These are phyloP conservation scores for Ophiocordyceps camponoti-floridani DNA, from an alignment of 2,329 filamentous ascomycete species.

Conservation along the genomic window DNA sequence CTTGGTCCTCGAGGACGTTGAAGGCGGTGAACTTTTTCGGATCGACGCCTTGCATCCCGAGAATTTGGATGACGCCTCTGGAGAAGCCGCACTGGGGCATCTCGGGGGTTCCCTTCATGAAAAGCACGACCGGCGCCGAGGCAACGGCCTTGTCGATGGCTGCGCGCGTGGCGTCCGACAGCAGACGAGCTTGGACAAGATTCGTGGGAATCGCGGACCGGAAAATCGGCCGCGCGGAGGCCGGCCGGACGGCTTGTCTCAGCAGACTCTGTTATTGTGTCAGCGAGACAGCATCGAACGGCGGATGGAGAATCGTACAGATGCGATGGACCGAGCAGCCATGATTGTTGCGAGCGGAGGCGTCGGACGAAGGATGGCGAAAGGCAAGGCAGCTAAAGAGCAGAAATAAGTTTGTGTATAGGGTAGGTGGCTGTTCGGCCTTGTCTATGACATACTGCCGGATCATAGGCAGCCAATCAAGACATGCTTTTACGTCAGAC, in stretches of 20 bases:
- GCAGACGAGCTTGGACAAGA: conserved; percentile 30
- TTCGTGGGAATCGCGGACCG: neutral
- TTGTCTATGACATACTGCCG: neutral
- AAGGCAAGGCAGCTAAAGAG: neutral
- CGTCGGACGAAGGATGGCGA: neutral
- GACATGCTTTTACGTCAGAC: neutral
- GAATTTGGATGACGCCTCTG: conserved; percentile 81
- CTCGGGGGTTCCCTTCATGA: conserved; percentile 99
- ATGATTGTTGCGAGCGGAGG: conserved; percentile 3
- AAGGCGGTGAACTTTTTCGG: conserved; percentile 94
- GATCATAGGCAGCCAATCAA: neutral
- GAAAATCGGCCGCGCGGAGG: conserved; percentile 9
- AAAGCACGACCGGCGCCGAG: conserved; percentile 83
- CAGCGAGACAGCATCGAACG: neutral
- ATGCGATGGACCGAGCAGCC: conserved; percentile 9
- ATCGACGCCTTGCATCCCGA: conserved; percentile 87
- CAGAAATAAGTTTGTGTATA: too few species aligned
- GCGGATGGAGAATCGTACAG: conserved; percentile 4
- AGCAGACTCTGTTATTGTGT: conserved; percentile 12
- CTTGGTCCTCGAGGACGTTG: conserved; percentile 85
- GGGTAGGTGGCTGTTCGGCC: too few species aligned
- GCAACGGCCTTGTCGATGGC: conserved; percentile 83
- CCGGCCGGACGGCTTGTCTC: conserved; percentile 19
- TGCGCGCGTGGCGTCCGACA: conserved; percentile 61
- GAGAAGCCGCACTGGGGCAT: conserved; percentile 95